Evolutionary conservation across 148 eudicot genomes (phyloP).

Genomic region (Polygonum maritimum): DNA sequence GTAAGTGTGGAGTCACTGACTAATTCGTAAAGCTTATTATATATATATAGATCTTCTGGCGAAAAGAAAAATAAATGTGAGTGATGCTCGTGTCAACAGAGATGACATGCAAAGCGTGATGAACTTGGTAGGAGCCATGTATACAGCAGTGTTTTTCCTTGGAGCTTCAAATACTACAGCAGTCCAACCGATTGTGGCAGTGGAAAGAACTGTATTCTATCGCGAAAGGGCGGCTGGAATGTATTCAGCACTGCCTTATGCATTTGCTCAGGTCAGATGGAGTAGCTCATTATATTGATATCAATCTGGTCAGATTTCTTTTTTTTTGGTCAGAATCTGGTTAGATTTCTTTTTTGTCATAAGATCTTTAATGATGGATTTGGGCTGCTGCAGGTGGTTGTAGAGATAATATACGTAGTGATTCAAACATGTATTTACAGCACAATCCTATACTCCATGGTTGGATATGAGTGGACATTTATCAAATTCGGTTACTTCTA

Average conservation of each 20-base stretch:
- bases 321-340: no score
- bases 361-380: not conserved
- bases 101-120: constrained; percentile 37
- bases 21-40: not conserved
- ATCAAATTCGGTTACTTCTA: constrained; percentile 49
- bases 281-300: not conserved
- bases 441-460: constrained; percentile 53
- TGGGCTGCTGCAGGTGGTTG: constrained; percentile 35
- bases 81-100: constrained; percentile 18
- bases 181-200: constrained; percentile 42
- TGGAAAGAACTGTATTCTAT: constrained; percentile 56
- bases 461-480: constrained; percentile 57
- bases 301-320: no score
- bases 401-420: constrained; percentile 42
- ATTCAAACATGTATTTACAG: constrained; percentile 37
- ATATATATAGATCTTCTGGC: not conserved
- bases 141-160: constrained; percentile 40
- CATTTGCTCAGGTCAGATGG: constrained; percentile 51
- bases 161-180: constrained; percentile 34
- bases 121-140: constrained; percentile 53
- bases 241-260: constrained; percentile 67
- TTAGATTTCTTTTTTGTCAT: not conserved
- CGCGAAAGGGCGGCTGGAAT: constrained; percentile 74
- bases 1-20: constrained; percentile 28
- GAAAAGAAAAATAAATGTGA: not conserved